These are phyloP conservation scores for Chlorella variabilis DNA, from an alignment of 163 green algal species.

Conservation along the genomic window DNA sequence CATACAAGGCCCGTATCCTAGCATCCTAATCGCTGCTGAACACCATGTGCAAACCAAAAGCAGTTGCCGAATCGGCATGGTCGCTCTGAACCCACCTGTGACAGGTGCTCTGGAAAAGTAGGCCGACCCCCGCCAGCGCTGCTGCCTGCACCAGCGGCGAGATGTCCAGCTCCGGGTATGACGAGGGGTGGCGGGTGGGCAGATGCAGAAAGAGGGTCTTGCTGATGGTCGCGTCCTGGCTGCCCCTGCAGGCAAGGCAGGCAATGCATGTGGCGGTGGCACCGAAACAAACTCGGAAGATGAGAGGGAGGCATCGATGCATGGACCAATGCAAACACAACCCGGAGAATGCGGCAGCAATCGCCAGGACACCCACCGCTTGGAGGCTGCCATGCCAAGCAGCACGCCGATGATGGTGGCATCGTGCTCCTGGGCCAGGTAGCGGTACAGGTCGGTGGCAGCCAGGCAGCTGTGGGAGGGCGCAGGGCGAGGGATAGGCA, in stretches of 20 bases:
- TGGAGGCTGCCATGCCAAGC: conserved; percentile 84
- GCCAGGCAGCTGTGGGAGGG: conserved; percentile 52
- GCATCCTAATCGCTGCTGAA: too few relatives aligned
- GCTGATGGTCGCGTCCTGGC: conserved; percentile 74
- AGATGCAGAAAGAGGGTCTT: conserved; percentile 96
- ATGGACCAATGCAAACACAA: too few relatives aligned
- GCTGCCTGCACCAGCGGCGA: conserved; percentile 85
- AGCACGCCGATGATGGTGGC: conserved; percentile 91
- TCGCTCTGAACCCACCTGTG: conserved; percentile 79
- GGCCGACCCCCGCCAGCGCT: conserved; percentile 86
- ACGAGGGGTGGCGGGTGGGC: conserved; percentile 80
- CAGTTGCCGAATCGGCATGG: too few relatives aligned
- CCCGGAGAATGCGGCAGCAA: too few relatives aligned
- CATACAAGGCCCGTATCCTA: background rate
- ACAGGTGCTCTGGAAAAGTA: conserved; percentile 90
- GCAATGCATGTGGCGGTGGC: too few relatives aligned
- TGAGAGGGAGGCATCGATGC: too few relatives aligned
- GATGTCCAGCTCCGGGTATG: conserved; percentile 94
- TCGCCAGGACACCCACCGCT: conserved; percentile 38
- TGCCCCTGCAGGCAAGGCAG: conserved; percentile 54
- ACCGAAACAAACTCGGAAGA: too few relatives aligned
- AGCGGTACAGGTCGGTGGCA: conserved; percentile 83
- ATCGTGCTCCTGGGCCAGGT: conserved; percentile 91
- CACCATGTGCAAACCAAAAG: too few relatives aligned
- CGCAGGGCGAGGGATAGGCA: background rate